Percentiles rank a stretch among this genome's conserved stretches.
These are phyloP conservation scores for Warburgia ugandensis DNA, from an alignment of 164 flowering plant species.

Conservation along the genomic window DNA sequence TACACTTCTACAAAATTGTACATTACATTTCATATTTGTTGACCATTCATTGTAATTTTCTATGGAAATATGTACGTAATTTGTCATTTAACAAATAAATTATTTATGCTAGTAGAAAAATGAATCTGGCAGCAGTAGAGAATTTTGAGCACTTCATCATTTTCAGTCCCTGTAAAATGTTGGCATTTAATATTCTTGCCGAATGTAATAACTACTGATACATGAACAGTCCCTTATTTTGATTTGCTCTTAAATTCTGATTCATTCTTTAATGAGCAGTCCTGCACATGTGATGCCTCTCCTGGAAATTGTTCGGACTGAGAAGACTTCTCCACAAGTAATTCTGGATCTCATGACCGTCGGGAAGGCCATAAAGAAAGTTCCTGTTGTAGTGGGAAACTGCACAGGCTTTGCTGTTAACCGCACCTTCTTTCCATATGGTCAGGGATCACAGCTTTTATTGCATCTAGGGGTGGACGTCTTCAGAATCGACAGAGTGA, in stretches of 20 bases:
- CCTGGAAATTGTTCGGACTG: slow-evolving; percentile 81
- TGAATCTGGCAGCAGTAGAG: too few species aligned
- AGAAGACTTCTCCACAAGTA: slow-evolving; percentile 85
- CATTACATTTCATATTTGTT: too few species aligned
- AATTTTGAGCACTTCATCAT: too few species aligned
- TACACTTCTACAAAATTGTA: too few species aligned
- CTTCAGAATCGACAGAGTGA: slow-evolving; percentile 78
- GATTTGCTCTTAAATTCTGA: not conserved
- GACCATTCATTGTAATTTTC: too few species aligned
- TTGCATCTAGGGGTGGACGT: slow-evolving; percentile 71
- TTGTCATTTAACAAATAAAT: too few species aligned
- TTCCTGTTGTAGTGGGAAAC: slow-evolving; percentile 92
- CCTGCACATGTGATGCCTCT: slow-evolving; percentile 99
- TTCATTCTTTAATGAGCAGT: slow-evolving; percentile 37
- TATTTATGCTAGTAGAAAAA: too few species aligned
- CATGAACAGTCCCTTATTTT: not conserved
- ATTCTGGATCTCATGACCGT: slow-evolving; percentile 90
- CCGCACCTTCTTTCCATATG: slow-evolving; percentile 85
- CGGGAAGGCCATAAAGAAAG: slow-evolving; percentile 81
- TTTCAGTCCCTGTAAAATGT: not conserved
- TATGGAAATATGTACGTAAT: too few species aligned
- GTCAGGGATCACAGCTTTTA: slow-evolving; percentile 69
- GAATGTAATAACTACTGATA: too few species aligned
- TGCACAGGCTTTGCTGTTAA: slow-evolving; percentile 99
- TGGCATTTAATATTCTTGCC: too few species aligned